phyloP scores from a whole-genome alignment of 441 rosid genomes.

The Pelargonium cotyledonis region DNA sequence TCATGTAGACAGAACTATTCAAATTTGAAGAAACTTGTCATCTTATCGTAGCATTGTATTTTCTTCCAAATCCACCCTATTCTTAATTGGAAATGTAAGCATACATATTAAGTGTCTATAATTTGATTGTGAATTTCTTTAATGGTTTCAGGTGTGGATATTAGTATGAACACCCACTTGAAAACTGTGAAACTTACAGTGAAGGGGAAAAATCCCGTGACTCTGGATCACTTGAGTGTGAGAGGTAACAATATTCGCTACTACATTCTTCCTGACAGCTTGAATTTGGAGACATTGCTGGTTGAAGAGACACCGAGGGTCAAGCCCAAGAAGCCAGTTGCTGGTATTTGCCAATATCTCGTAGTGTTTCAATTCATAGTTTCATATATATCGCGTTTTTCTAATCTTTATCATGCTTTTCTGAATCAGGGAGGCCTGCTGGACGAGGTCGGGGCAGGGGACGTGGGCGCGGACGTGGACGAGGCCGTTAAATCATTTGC shows the following conservation, averaged over 20 bases:
- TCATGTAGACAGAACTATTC: background rate
- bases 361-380: background rate
- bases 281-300: slow-evolving; percentile 89
- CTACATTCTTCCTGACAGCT: slow-evolving; percentile 91
- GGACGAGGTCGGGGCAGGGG: slow-evolving; percentile 2
- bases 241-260: slow-evolving; percentile 95
- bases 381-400: background rate
- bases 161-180: slow-evolving; percentile 93
- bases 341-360: background rate
- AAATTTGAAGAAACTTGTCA: background rate
- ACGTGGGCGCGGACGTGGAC: background rate
- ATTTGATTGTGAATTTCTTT: background rate
- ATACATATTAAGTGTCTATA: background rate
- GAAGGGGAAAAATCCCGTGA: slow-evolving; percentile 88
- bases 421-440: background rate
- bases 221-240: slow-evolving; percentile 86
- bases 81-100: background rate
- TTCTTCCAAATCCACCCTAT: background rate
- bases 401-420: background rate
- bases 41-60: background rate
- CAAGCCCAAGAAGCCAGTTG: slow-evolving; percentile 89
- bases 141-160: slow-evolving; percentile 60
- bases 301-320: slow-evolving; percentile 93
- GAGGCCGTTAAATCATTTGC: background rate
- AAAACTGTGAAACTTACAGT: slow-evolving; percentile 80